phyloP scores from a whole-genome alignment of 2,329 filamentous ascomycete species.

The Pseudophaeomoniella oleicola region DNA sequence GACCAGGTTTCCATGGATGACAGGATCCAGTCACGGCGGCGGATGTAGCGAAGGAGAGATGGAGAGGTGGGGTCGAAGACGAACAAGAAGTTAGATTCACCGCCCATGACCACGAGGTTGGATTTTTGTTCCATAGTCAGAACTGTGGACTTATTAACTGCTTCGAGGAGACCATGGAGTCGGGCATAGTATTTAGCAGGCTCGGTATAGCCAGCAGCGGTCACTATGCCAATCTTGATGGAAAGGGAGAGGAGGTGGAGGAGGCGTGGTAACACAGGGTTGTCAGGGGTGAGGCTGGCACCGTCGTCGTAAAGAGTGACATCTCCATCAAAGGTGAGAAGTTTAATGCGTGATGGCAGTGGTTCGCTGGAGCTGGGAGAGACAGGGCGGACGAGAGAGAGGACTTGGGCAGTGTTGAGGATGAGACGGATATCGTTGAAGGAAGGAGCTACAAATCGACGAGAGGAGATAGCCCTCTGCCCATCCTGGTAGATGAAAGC shows the following conservation, averaged over 20 bases:
- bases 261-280: conserved; percentile 58
- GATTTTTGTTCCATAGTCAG: conserved; percentile 55
- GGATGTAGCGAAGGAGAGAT: conserved; percentile 52
- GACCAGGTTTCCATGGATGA: conserved; percentile 37
- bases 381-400: conserved; percentile 60
- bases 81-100: conserved; percentile 93
- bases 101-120: conserved; percentile 81
- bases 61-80: conserved; percentile 52
- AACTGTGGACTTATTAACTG: conserved; percentile 47
- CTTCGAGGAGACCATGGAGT: conserved; percentile 73
- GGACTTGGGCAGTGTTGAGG: conserved; percentile 86
- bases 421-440: conserved; percentile 94
- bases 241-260: conserved; percentile 59
- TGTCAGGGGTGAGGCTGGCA: conserved; percentile 48
- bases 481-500: conserved; percentile 85
- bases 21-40: conserved; percentile 42
- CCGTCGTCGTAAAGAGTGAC: conserved; percentile 93
- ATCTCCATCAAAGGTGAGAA: conserved; percentile 95
- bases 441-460: conserved; percentile 85
- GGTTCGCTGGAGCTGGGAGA: not conserved
- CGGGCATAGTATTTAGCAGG: conserved; percentile 75
- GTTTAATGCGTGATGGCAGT: conserved; percentile 11
- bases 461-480: conserved; percentile 71
- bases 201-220: conserved; percentile 86
- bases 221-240: conserved; percentile 87